Conservation (phyloP, 2,329 filamentous ascomycete genomes). For the Pyrenophora graminea region DNA sequence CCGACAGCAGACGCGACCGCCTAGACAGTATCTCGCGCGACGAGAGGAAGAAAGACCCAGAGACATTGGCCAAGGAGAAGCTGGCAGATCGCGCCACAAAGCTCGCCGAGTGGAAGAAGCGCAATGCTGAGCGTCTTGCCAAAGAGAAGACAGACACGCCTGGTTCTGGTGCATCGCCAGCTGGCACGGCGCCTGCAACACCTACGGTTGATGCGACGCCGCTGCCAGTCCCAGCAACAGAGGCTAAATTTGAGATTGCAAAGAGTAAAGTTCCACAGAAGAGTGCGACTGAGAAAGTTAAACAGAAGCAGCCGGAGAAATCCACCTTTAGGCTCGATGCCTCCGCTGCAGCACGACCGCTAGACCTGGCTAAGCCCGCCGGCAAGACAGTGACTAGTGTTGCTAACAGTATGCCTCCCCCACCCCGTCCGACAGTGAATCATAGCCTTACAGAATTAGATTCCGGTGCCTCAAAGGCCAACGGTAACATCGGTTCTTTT, state of each 20-base stretch:
- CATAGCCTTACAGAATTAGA: slow-evolving; percentile 28
- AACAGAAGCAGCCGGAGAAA: slow-evolving; percentile 53
- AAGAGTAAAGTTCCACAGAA: slow-evolving; percentile 81
- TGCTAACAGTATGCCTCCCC: slow-evolving; percentile 18
- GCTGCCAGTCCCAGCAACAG: slow-evolving; percentile 23
- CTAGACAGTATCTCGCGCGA: slow-evolving; percentile 51
- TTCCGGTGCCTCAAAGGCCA: slow-evolving; percentile 63
- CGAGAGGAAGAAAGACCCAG: slow-evolving; percentile 60
- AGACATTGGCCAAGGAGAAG: slow-evolving; percentile 31
- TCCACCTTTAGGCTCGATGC: slow-evolving; percentile 47
- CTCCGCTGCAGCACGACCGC: slow-evolving; percentile 35
- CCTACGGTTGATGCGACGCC: slow-evolving; percentile 51
- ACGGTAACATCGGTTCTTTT: slow-evolving; percentile 79
- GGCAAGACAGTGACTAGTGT: slow-evolving; percentile 29
- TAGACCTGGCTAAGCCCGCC: slow-evolving; percentile 31
- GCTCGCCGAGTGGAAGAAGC: slow-evolving; percentile 85
- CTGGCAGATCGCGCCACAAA: slow-evolving; percentile 31
- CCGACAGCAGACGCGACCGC: slow-evolving; percentile 28
- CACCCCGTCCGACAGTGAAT: background rate
- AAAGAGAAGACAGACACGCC: slow-evolving; percentile 68
- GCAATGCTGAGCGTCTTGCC: slow-evolving; percentile 50
- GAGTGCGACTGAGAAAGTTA: slow-evolving; percentile 78
- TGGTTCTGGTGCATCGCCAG: slow-evolving; percentile 54
- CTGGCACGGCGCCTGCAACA: slow-evolving; percentile 71
- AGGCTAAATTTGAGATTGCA: slow-evolving; percentile 54